These are phyloP conservation scores for Auxenochlorella pyrenoidosa DNA, from an alignment of 139 green algal genomes.

Conservation along the genomic window DNA sequence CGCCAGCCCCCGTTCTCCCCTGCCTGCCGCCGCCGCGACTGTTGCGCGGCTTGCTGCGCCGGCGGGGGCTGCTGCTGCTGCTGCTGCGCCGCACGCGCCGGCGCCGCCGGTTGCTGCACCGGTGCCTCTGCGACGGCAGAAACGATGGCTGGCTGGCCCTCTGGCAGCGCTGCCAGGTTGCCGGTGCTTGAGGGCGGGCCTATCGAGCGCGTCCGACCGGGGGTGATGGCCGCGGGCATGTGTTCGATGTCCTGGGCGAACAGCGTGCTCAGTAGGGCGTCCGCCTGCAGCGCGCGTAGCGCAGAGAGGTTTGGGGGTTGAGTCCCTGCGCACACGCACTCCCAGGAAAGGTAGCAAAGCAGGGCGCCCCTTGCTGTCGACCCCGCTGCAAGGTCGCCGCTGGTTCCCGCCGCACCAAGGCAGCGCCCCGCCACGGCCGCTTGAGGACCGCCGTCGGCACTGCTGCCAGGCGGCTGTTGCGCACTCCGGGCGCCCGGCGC, in stretches of 20 bases:
- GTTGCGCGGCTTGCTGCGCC: constrained; percentile 3
- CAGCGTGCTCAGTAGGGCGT: constrained; percentile 3
- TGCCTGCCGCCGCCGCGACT: constrained; percentile 18
- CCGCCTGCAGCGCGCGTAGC: background rate
- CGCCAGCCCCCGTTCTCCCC: background rate
- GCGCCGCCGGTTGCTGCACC: background rate
- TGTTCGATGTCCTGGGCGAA: constrained; percentile 23
- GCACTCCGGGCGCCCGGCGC: no score
- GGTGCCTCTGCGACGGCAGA: background rate
- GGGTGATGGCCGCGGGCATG: constrained; percentile 34
- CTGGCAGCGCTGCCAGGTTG: constrained; percentile 11
- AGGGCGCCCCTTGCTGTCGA: no score
- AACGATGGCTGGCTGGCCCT: background rate
- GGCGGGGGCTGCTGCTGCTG: background rate
- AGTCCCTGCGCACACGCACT: no score
- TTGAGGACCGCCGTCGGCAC: no score
- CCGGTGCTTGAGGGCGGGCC: constrained; percentile 3
- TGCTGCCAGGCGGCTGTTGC: no score
- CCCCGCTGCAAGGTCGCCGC: no score
- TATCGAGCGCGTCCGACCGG: constrained; percentile 16
- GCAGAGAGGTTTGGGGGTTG: background rate
- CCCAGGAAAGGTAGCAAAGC: no score
- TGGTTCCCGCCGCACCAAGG: no score
- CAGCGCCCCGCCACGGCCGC: no score
- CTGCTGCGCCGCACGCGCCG: background rate